phyloP scores from a whole-genome alignment of 768 basidiomycete species.

The Cubamyces lactineus region DNA sequence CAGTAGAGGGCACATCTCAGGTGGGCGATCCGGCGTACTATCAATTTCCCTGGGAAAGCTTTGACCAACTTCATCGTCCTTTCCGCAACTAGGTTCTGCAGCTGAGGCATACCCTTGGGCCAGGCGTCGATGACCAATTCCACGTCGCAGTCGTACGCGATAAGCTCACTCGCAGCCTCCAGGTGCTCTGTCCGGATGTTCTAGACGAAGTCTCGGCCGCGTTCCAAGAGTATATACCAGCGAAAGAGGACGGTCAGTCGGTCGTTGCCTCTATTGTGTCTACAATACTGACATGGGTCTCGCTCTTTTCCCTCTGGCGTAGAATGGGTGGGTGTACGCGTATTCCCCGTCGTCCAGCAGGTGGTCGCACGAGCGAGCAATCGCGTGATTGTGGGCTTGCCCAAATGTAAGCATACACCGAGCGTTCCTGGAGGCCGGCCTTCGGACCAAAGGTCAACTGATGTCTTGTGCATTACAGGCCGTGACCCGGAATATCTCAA shows the following conservation, averaged over 20 bases:
- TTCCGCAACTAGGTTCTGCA: slow-evolving; percentile 10
- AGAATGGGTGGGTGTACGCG: slow-evolving; percentile 9
- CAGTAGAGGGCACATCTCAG: slow-evolving; percentile 42
- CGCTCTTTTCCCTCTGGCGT: too few species aligned
- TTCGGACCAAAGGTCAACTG: not conserved
- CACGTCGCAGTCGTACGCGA: slow-evolving; percentile 27
- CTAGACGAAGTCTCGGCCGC: slow-evolving; percentile 22
- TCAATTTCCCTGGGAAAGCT: not conserved
- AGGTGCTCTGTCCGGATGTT: slow-evolving; percentile 19
- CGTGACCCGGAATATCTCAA: slow-evolving; percentile 20
- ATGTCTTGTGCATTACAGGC: slow-evolving; percentile 3
- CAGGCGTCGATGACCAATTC: slow-evolving; percentile 21
- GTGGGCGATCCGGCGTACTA: slow-evolving; percentile 30
- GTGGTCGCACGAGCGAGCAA: slow-evolving; percentile 26
- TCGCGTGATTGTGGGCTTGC: slow-evolving; percentile 26
- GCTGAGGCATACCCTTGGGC: slow-evolving; percentile 20
- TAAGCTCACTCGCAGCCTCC: slow-evolving; percentile 27
- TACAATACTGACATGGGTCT: not conserved
- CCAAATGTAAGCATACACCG: slow-evolving; percentile 17
- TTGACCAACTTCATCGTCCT: not conserved
- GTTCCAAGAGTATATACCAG: slow-evolving; percentile 21
- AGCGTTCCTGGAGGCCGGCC: too few species aligned
- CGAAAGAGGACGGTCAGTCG: slow-evolving; percentile 19
- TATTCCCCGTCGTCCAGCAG: slow-evolving; percentile 16
- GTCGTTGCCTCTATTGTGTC: not conserved